phyloP scores from a whole-genome alignment of 306 rosid species.

The Castanospermum australe region DNA sequence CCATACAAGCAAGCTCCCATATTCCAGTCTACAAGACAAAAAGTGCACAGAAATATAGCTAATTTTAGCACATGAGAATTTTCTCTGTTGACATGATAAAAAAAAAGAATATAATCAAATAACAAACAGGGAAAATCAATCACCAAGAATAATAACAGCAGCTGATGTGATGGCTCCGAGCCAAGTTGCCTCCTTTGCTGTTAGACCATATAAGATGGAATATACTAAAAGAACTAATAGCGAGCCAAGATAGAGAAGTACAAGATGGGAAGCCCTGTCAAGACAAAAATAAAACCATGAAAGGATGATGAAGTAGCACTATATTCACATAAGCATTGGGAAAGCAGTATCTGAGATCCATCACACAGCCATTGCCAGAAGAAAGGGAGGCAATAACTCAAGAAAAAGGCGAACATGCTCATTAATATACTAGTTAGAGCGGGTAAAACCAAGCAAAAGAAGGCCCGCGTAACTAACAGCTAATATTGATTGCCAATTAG shows the following conservation, averaged over 20 bases:
- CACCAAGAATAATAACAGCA: slow-evolving; percentile 97
- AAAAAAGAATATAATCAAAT: slow-evolving; percentile 23
- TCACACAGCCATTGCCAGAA: background rate
- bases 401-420: background rate
- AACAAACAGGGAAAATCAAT: slow-evolving; percentile 19
- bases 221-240: slow-evolving; percentile 80
- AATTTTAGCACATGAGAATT: slow-evolving; percentile 19
- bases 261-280: slow-evolving; percentile 94
- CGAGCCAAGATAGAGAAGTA: slow-evolving; percentile 92
- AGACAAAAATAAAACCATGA: slow-evolving; percentile 25
- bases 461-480: background rate
- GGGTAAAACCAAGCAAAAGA: background rate
- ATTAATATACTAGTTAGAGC: background rate
- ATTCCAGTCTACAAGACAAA: slow-evolving; percentile 81
- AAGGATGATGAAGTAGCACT: background rate
- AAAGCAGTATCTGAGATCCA: background rate
- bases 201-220: slow-evolving; percentile 84
- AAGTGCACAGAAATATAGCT: slow-evolving; percentile 17
- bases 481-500: background rate
- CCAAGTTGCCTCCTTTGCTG: slow-evolving; percentile 77
- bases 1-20: slow-evolving; percentile 98
- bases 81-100: background rate
- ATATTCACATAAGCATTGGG: slow-evolving; percentile 4
- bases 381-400: background rate
- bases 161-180: slow-evolving; percentile 94